phyloP scores from a whole-genome alignment of 75 land plant species.

The Azolla pinnata region DNA sequence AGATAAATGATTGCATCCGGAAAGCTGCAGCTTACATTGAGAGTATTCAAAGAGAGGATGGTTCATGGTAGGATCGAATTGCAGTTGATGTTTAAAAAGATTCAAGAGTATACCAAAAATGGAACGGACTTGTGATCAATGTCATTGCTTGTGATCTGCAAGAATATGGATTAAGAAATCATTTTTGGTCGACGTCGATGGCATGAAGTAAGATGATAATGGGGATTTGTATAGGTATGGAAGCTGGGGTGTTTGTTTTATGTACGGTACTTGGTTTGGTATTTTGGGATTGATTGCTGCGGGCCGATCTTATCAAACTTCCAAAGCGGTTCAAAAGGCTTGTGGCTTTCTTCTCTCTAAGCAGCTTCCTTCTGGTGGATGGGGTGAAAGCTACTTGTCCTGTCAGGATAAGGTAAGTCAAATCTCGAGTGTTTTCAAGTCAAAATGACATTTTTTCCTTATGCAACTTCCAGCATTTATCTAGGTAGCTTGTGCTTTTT shows the following conservation, averaged over 20 bases:
- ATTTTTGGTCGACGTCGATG: too few species aligned
- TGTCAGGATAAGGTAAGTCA: slow-evolving; percentile 77
- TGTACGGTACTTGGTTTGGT: slow-evolving; percentile 88
- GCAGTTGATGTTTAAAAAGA: too few species aligned
- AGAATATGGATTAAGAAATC: too few species aligned
- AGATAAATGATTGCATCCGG: slow-evolving; percentile 36
- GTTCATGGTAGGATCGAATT: slow-evolving; percentile 81
- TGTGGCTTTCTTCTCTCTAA: slow-evolving; percentile 67
- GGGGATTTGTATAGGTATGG: slow-evolving; percentile 58
- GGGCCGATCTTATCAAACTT: slow-evolving; percentile 39
- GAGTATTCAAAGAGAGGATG: slow-evolving; percentile 46
- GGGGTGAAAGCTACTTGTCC: slow-evolving; percentile 92
- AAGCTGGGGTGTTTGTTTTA: slow-evolving; percentile 78
- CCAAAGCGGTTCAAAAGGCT: slow-evolving; percentile 48
- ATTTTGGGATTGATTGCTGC: slow-evolving; percentile 56
- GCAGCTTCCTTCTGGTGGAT: slow-evolving; percentile 70
- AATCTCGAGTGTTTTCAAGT: not conserved
- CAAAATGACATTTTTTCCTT: not conserved
- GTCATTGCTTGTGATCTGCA: too few species aligned
- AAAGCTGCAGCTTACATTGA: slow-evolving; percentile 44
- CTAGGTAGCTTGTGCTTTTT: not conserved
- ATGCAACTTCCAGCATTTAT: too few species aligned
- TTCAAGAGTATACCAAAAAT: too few species aligned
- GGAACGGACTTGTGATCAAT: too few species aligned
- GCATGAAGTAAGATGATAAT: not conserved